Conservation (phyloP, 2,329 filamentous ascomycete genomes). For the Trichophyton benhamiae region DNA sequence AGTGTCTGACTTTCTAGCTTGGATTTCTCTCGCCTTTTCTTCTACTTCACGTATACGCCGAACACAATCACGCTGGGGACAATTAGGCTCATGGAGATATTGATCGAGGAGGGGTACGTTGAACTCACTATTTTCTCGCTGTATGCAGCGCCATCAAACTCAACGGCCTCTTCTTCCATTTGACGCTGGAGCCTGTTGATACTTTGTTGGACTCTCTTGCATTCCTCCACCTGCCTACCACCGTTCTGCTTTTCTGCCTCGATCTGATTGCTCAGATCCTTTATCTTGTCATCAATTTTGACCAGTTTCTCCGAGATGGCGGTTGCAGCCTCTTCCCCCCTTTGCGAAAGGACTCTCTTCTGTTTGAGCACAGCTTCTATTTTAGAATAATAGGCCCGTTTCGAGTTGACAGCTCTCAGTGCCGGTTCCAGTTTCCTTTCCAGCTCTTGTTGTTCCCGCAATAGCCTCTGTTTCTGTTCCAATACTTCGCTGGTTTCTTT, state of each 20-base stretch:
- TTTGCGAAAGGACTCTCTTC: constrained; percentile 43
- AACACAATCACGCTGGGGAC: constrained; percentile 44
- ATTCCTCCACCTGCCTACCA: constrained; percentile 41
- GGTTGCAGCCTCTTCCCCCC: constrained; percentile 41
- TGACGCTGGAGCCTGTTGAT: constrained; percentile 54
- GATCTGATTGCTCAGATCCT: constrained; percentile 29
- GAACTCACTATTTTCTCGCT: constrained; percentile 57
- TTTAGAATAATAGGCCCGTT: constrained; percentile 50
- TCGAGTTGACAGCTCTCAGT: constrained; percentile 54
- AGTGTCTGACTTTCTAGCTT: constrained; percentile 22
- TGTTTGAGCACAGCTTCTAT: constrained; percentile 45
- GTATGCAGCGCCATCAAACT: constrained; percentile 58
- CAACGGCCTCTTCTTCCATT: constrained; percentile 45
- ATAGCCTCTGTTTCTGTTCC: constrained; percentile 41
- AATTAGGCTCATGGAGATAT: not conserved
- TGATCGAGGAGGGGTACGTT: not conserved
- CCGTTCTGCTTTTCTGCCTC: constrained; percentile 42
- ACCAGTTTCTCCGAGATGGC: constrained; percentile 32
- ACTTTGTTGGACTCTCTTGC: constrained; percentile 39
- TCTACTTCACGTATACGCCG: constrained; percentile 25
- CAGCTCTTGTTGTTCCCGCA: constrained; percentile 47
- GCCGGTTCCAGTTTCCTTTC: constrained; percentile 54
- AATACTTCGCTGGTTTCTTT: constrained; percentile 42
- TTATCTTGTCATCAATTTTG: constrained; percentile 26
- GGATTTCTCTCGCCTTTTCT: constrained; percentile 32